A percentile compares a stretch with the other conserved stretches of the same genome.
phyloP scores from a whole-genome alignment of 257 asterid genomes.

The Cordia subcordata region DNA sequence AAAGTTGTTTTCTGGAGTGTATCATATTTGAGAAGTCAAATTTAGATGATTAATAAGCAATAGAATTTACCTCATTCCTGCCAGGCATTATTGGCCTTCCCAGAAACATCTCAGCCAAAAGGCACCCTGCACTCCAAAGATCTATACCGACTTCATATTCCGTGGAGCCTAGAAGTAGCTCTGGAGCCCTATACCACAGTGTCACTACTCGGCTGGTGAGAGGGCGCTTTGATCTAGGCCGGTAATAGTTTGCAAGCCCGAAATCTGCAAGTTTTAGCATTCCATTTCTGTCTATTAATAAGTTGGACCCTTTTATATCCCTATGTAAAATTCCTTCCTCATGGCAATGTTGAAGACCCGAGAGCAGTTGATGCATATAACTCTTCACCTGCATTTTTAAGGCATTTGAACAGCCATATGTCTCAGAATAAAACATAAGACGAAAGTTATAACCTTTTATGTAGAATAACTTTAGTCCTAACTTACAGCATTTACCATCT shows the following conservation, averaged over 20 bases:
- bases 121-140: conserved; percentile 84
- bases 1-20: background rate
- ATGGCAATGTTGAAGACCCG: conserved; percentile 78
- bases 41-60: background rate
- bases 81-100: conserved; percentile 82
- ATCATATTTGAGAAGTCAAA: background rate
- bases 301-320: conserved; percentile 70
- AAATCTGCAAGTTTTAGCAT: conserved; percentile 78
- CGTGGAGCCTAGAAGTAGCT: conserved; percentile 60
- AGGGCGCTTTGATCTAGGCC: conserved; percentile 34
- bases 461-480: no score
- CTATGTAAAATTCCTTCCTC: conserved; percentile 73
- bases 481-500: no score
- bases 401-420: background rate
- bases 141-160: conserved; percentile 80
- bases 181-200: conserved; percentile 87
- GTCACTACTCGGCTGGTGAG: conserved; percentile 77
- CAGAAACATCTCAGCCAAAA: conserved; percentile 64
- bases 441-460: no score
- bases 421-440: background rate
- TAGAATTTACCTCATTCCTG: conserved; percentile 57
- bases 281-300: conserved; percentile 64
- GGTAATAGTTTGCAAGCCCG: conserved; percentile 61
- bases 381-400: conserved; percentile 51
- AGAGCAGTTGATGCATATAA: conserved; percentile 74